Evolutionary conservation across 441 rosid genomes (phyloP).

Genomic region (Erodium moschatum): DNA sequence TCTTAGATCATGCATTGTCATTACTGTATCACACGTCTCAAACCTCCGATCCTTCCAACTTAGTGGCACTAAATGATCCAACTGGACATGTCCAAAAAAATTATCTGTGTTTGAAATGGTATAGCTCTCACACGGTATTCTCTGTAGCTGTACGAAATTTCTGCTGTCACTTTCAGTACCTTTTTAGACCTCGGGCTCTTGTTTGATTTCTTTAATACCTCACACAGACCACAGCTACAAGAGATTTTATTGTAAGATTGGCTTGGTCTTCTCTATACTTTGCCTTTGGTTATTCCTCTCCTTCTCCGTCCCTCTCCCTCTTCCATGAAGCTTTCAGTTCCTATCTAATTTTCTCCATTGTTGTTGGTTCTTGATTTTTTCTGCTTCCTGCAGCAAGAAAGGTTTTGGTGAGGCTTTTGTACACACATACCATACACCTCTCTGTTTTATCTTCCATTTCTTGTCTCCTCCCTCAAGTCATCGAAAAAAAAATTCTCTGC

Average conservation of each 20-base stretch:
- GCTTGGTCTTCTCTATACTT: too few relatives aligned
- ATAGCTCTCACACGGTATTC: too few relatives aligned
- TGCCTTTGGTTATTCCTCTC: too few relatives aligned
- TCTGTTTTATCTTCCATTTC: not conserved
- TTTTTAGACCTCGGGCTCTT: conserved; percentile 4
- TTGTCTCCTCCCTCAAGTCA: too few relatives aligned
- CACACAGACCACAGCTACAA: too few relatives aligned
- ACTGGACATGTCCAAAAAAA: not conserved
- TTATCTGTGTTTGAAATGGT: not conserved
- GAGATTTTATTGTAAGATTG: too few relatives aligned
- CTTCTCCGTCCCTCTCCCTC: too few relatives aligned
- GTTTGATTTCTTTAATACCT: not conserved
- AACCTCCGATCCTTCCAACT: not conserved
- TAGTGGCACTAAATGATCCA: not conserved
- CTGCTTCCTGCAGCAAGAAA: too few relatives aligned
- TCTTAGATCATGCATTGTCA: not conserved
- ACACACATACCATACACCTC: not conserved
- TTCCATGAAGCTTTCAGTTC: too few relatives aligned
- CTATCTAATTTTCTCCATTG: too few relatives aligned
- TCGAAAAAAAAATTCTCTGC: not conserved
- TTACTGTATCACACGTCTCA: not conserved
- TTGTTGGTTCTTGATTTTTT: too few relatives aligned
- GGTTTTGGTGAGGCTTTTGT: not conserved
- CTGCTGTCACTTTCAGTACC: conserved; percentile 25
- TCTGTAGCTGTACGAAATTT: conserved; percentile 11